Evolutionary conservation across 257 asterid genomes (phyloP).

Genomic region (Solanum bulbocastanum): DNA sequence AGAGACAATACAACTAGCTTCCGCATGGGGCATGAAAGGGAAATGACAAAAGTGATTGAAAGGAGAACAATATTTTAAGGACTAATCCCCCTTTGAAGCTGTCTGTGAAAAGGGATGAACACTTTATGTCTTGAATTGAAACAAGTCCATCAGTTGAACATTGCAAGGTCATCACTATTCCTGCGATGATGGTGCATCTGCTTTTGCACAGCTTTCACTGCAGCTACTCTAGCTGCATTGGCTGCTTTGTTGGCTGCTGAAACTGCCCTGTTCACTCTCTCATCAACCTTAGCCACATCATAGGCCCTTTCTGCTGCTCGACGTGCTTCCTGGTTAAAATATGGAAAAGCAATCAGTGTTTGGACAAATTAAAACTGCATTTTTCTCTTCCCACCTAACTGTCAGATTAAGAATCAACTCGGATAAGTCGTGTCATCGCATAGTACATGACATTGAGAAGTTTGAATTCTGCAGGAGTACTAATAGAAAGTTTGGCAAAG

Average conservation of each 20-base stretch:
- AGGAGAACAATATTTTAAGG: not conserved
- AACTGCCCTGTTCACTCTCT: slow-evolving; percentile 32
- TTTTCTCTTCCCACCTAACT: not conserved
- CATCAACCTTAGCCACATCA: slow-evolving; percentile 28
- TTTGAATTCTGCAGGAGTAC: not conserved
- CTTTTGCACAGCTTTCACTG: slow-evolving; percentile 33
- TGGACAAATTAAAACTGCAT: not conserved
- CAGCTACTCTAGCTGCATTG: slow-evolving; percentile 37
- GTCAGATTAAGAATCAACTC: not conserved
- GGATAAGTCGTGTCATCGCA: not conserved
- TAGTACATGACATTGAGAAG: not conserved
- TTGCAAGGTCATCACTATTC: slow-evolving; percentile 18
- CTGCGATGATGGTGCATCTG: slow-evolving; percentile 23
- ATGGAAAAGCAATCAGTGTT: not conserved
- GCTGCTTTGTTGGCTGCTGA: slow-evolving; percentile 31
- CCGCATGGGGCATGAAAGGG: not conserved
- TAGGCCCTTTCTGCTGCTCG: slow-evolving; percentile 32
- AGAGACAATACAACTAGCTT: not conserved
- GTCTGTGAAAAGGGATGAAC: not conserved
- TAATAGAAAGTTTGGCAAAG: not conserved
- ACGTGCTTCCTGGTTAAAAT: slow-evolving; percentile 29
- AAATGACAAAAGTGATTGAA: not conserved
- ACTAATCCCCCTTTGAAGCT: not conserved
- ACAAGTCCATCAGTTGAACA: not conserved
- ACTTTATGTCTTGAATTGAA: not conserved